A percentile compares a stretch with the other conserved stretches of the same genome.
Conservation (phyloP, 495 filamentous ascomycete species). For the Annulohypoxylon moriforme region DNA sequence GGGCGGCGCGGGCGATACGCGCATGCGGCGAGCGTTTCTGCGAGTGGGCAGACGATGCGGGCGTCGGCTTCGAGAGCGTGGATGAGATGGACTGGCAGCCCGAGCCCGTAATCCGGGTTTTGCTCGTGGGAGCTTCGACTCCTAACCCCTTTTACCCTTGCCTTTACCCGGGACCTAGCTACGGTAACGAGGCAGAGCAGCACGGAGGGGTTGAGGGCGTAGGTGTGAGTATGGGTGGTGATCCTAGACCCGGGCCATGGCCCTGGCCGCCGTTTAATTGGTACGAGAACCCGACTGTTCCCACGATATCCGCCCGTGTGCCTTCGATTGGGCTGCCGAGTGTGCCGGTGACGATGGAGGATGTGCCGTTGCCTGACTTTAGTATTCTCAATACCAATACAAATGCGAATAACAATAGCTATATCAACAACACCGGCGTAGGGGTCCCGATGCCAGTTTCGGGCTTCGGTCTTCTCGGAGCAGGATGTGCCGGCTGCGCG, state of each 20-base stretch:
- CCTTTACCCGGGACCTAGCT: background rate
- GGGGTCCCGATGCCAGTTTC: conserved; percentile 1
- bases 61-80: conserved; percentile 38
- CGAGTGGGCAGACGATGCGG: conserved; percentile 50
- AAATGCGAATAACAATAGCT: background rate
- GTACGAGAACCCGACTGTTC: background rate
- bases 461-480: background rate
- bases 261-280: background rate
- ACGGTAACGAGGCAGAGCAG: background rate
- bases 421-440: background rate
- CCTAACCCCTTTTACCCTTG: background rate
- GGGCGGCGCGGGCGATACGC: conserved; percentile 22
- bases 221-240: background rate
- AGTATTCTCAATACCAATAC: background rate
- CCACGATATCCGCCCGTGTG: background rate
- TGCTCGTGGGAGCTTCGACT: conserved; percentile 15
- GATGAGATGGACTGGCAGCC: conserved; percentile 58
- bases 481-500: background rate
- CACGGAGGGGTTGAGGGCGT: background rate
- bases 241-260: background rate
- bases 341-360: background rate
- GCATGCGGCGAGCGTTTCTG: conserved; percentile 28
- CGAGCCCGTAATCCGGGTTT: conserved; percentile 44
- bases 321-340: background rate
- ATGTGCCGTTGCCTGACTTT: background rate